A percentile compares a stretch with the other conserved stretches of the same genome.
Conservation (phyloP, 192 early-diverging fungal species). For the Dissophora ornata region DNA sequence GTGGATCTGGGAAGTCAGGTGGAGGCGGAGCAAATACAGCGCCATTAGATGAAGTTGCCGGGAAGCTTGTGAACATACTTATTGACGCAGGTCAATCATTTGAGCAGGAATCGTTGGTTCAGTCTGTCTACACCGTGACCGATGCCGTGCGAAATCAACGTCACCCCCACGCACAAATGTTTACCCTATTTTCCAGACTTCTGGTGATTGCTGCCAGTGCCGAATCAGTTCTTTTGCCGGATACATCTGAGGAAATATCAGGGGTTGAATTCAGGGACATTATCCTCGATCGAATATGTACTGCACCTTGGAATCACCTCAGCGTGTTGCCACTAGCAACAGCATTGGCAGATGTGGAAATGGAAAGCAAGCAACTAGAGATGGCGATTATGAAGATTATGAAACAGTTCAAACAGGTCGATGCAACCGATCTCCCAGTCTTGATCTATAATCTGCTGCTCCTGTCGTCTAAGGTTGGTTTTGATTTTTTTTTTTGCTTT, state of each 20-base stretch:
- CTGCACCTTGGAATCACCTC: conserved; percentile 39
- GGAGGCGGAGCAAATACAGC: conserved; percentile 3
- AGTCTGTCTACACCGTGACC: conserved; percentile 36
- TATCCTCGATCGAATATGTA: conserved; percentile 51
- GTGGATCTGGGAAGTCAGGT: not conserved
- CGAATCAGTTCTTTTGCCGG: conserved; percentile 14
- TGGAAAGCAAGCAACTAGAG: conserved; percentile 46
- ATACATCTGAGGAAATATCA: conserved; percentile 31
- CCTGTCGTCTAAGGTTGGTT: conserved; percentile 66
- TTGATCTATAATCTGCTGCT: conserved; percentile 76
- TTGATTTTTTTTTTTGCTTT: not conserved
- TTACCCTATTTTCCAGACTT: conserved; percentile 42
- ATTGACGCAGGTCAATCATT: conserved; percentile 46
- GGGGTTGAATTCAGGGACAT: conserved; percentile 47
- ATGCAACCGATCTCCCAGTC: conserved; percentile 67
- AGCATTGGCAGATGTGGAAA: conserved; percentile 44
- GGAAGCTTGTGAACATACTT: conserved; percentile 33
- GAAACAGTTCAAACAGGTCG: conserved; percentile 59
- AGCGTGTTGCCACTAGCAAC: conserved; percentile 51
- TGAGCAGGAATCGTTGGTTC: conserved; percentile 24
- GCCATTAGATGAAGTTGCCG: conserved; percentile 26
- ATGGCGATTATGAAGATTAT: conserved; percentile 49
- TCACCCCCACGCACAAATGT: conserved; percentile 42
- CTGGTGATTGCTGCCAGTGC: conserved; percentile 34
- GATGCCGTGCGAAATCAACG: conserved; percentile 30